These are phyloP conservation scores for Penicillium fimorum DNA, from an alignment of 495 filamentous ascomycete species.

Conservation along the genomic window DNA sequence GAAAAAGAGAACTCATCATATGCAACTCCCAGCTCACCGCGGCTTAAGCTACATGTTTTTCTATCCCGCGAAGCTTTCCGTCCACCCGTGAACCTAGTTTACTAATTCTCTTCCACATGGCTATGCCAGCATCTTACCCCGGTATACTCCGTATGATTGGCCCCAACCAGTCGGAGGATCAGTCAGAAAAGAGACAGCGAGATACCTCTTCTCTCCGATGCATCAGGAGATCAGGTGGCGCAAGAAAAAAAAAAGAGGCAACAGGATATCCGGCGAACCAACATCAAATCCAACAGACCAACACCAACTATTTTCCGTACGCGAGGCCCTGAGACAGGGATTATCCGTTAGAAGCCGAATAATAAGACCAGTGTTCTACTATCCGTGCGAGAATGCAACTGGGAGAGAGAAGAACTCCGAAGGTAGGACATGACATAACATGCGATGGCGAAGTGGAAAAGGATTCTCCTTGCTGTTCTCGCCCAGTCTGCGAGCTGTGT, in stretches of 20 bases:
- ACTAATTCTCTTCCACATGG: not conserved
- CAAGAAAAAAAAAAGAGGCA: conserved; percentile 7
- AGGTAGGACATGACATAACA: conserved; percentile 31
- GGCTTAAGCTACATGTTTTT: conserved; percentile 19
- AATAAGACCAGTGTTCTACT: not conserved
- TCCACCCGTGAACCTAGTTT: conserved; percentile 26
- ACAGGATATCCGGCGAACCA: conserved; percentile 25
- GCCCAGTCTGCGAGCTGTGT: not conserved
- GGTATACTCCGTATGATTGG: not conserved
- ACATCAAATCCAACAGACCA: not conserved
- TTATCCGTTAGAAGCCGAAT: conserved; percentile 3
- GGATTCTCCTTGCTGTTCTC: conserved; percentile 25
- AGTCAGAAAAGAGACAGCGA: conserved; percentile 12
- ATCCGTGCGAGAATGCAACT: conserved; percentile 3
- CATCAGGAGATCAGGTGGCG: conserved; percentile 24
- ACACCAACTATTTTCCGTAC: not conserved
- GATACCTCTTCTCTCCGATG: conserved; percentile 12
- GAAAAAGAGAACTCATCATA: conserved; percentile 10
- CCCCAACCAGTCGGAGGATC: conserved; percentile 9
- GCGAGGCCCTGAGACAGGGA: conserved; percentile 14
- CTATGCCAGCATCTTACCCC: not conserved
- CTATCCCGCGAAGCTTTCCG: conserved; percentile 27
- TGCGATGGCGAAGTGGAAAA: conserved; percentile 9
- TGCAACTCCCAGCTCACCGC: conserved; percentile 4
- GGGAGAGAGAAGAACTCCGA: conserved; percentile 7